Evolutionary conservation across 2,329 filamentous ascomycete species (phyloP), one percentile per base, ranked within the genome.

Genomic region (Endoconidiophora polonica): DNA sequence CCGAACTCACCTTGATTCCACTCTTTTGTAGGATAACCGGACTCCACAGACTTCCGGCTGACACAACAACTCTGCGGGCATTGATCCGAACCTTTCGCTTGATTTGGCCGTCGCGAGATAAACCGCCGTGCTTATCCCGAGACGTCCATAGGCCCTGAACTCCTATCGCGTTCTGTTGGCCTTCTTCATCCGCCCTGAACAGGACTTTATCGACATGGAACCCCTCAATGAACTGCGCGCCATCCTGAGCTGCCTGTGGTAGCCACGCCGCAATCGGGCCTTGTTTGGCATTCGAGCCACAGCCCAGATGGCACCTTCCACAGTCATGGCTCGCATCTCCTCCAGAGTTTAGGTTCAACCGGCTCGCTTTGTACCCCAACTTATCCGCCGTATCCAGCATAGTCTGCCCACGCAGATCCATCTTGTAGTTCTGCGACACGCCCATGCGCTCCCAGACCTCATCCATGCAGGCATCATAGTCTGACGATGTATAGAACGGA

Each of bases 161-260:
- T 72, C 77, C 88, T 86, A 94, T 5, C 68, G 69, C 2, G 87
- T 88, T 52, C 76, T 66, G 1, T 1, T 60, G 59, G 6, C 59
- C 62, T 3, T 60, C 59, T 2, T 12, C n/a, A 39, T 60, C 59
- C 12, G 72, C 67, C 20, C 79, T 75, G 60, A 94, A 94, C 0
- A 83, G 56, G 14, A 95, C 69, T 53, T 73, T 73, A 10, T 84
- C 74, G 0, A 79, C 83, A 18, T 78, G 65, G 58, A 91, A 86
- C 0, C 87, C 87, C 67, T 95, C 86, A 52, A 93, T 74, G 60
- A 94, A 94, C 55, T 74, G 69, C 1, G 87, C 84, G 0, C 87
- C 87, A 0, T 83, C 78, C 48, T 72, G 72, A 1, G 80, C 82
- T 2, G 90, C 87, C 57, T 87, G 85, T 0, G 84, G 84, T 12